phyloP scores from a whole-genome alignment of 306 rosid species.

The Sindora glabra region DNA sequence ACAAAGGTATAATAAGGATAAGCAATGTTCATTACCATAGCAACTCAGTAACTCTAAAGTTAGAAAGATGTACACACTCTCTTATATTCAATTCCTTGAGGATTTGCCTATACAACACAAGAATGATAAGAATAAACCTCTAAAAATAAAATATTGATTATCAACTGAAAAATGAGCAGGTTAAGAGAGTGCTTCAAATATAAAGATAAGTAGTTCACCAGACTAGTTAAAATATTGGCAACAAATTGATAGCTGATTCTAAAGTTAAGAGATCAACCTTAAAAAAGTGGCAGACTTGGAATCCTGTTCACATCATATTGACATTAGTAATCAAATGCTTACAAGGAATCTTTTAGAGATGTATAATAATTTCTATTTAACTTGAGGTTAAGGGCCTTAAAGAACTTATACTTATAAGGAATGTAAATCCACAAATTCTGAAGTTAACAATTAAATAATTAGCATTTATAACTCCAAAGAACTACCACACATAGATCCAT shows the following conservation, averaged over 20 bases:
- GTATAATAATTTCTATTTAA: too few relatives aligned
- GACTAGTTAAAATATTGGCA: slow-evolving; percentile 72
- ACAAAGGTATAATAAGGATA: not conserved
- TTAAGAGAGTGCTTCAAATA: not conserved
- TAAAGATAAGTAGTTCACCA: slow-evolving; percentile 34
- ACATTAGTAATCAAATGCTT: too few relatives aligned
- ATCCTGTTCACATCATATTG: too few relatives aligned
- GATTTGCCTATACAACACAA: slow-evolving; percentile 43
- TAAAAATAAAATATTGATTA: not conserved
- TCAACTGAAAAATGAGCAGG: not conserved
- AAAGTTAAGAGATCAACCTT: slow-evolving; percentile 88
- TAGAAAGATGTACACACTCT: slow-evolving; percentile 44
- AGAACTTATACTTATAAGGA: too few relatives aligned
- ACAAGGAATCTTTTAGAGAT: too few relatives aligned
- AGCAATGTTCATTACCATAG: slow-evolving; percentile 35
- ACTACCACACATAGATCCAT: too few relatives aligned
- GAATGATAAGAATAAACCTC: not conserved
- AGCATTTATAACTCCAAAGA: too few relatives aligned
- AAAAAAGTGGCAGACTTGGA: too few relatives aligned
- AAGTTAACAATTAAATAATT: too few relatives aligned
- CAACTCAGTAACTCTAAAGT: slow-evolving; percentile 61
- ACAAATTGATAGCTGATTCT: slow-evolving; percentile 88
- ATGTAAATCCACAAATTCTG: too few relatives aligned
- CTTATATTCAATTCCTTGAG: slow-evolving; percentile 61
- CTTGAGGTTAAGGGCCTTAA: too few relatives aligned